Conservation (phyloP, 2,329 filamentous ascomycete species). For the Plenodomus lindquistii region DNA sequence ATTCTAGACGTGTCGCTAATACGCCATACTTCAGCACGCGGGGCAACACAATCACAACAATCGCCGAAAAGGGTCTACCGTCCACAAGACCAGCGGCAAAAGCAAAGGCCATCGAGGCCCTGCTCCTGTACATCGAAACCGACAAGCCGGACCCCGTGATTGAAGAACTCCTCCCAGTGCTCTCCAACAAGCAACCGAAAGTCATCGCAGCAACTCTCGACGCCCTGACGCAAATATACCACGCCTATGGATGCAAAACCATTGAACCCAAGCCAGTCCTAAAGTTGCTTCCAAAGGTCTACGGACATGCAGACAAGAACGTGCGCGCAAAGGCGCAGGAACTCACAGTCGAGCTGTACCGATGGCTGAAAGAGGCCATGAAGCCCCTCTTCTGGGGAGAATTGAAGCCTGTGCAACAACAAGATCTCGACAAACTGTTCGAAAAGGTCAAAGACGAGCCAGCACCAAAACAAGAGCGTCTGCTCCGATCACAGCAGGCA, state of each 20-base stretch:
- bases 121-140: constrained; percentile 87
- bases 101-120: constrained; percentile 79
- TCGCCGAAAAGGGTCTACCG: constrained; percentile 88
- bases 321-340: constrained; percentile 92
- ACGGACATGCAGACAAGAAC: constrained; percentile 97
- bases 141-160: constrained; percentile 84
- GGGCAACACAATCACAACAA: constrained; percentile 70
- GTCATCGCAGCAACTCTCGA: constrained; percentile 75
- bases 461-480: constrained; percentile 83
- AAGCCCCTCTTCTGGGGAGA: constrained; percentile 98
- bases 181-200: constrained; percentile 90
- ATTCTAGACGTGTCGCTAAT: constrained; percentile 12
- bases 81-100: constrained; percentile 90
- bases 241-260: constrained; percentile 92
- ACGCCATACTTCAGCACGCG: constrained; percentile 63
- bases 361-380: constrained; percentile 97
- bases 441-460: constrained; percentile 90
- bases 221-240: constrained; percentile 80
- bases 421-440: constrained; percentile 90
- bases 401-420: constrained; percentile 91
- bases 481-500: constrained; percentile 87
- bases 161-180: constrained; percentile 82
- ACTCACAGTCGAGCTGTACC: constrained; percentile 89
- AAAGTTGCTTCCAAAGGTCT: constrained; percentile 85
- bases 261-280: constrained; percentile 91